Evolutionary conservation across 768 basidiomycete genomes (phyloP), one percentile per base, ranked within the genome.

Genomic region (Psilocybe cyanescens): DNA sequence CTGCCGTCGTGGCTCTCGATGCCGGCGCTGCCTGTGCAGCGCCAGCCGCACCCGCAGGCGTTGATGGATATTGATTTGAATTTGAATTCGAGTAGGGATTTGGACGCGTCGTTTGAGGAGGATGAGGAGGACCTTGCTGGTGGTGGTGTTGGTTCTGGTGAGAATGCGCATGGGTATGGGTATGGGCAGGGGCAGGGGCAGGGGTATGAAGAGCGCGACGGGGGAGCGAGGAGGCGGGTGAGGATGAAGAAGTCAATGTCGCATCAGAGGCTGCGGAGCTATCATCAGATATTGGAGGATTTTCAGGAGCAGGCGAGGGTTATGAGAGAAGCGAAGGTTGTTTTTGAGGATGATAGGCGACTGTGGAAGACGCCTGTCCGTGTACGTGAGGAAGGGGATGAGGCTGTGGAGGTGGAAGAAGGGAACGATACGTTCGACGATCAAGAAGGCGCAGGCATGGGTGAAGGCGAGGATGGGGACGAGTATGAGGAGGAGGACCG

Each of bases 201-300:
- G 64, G 24, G 24, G 24, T 0, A 65, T 37, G 65, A 67, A 4
- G 65, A 65, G 19, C 59, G 47, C 55, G 67, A 67, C 33, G 69
- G 65, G 57, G 70, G 66, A 16, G 63, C 65, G 39, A 65, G 75
- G 33, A 67, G 77, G 58, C 73, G 74, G 55, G 65, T 77, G 33
- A 72, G 74, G 14, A 44, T 44, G 41, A 44, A 44, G n/a, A 44
- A 44, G 41, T 44, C 41, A 14, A 44, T 44, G 49, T 68, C 76
- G n/a, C 76, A 75, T 46, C 71, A 77, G 17, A 81, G 87, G 7
- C 83, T 88, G 14, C 76, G 83, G 68, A 91, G 89, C 65, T 90
- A 86, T 68, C 79, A 86, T 63, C 85, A 89, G 65, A 83, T 90
- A 55, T 71, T 89, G 55, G 86, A 87, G 48, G 88, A 88, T 62